Evolutionary conservation across 2,329 filamentous ascomycete genomes (phyloP).

Genomic region (Tympanopsis confertula): DNA sequence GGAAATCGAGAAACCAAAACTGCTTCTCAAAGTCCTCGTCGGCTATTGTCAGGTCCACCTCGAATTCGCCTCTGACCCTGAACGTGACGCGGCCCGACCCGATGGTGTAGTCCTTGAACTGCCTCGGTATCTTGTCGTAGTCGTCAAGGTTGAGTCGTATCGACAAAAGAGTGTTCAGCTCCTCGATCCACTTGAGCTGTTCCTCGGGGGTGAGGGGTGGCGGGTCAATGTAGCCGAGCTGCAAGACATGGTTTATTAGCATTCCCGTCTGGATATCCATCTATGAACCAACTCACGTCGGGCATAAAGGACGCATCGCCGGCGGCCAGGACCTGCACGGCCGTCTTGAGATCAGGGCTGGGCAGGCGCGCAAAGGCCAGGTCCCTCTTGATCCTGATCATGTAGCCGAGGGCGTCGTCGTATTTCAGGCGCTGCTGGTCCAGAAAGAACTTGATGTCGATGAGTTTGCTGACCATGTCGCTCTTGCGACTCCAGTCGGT

Average conservation of each 20-base stretch:
- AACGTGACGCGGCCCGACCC: conserved; percentile 85
- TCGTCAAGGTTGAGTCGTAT: conserved; percentile 79
- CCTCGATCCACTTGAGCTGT: conserved; percentile 62
- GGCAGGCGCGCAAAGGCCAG: conserved; percentile 65
- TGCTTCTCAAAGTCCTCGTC: conserved; percentile 74
- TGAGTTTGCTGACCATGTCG: conserved; percentile 70
- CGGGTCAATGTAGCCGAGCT: conserved; percentile 68
- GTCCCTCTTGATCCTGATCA: conserved; percentile 63
- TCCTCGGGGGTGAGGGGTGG: conserved; percentile 60
- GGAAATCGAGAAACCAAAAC: conserved; percentile 89
- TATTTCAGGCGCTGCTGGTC: conserved; percentile 50
- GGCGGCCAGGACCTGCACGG: conserved; percentile 71
- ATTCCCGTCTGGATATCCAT: conserved; percentile 5
- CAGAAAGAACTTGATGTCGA: conserved; percentile 73
- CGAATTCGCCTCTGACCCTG: conserved; percentile 70
- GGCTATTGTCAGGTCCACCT: conserved; percentile 82
- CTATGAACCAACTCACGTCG: conserved; percentile 41
- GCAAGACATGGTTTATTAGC: conserved; percentile 9
- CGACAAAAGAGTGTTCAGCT: conserved; percentile 73
- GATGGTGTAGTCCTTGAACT: conserved; percentile 69
- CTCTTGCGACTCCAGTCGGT: conserved; percentile 79
- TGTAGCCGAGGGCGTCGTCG: conserved; percentile 43
- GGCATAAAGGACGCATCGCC: conserved; percentile 70
- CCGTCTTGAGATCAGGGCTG: conserved; percentile 83
- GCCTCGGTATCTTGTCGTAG: conserved; percentile 60